Base-by-base conservation (phyloP, 192 early-diverging fungal genomes). In the Podila epicladia region DNA sequence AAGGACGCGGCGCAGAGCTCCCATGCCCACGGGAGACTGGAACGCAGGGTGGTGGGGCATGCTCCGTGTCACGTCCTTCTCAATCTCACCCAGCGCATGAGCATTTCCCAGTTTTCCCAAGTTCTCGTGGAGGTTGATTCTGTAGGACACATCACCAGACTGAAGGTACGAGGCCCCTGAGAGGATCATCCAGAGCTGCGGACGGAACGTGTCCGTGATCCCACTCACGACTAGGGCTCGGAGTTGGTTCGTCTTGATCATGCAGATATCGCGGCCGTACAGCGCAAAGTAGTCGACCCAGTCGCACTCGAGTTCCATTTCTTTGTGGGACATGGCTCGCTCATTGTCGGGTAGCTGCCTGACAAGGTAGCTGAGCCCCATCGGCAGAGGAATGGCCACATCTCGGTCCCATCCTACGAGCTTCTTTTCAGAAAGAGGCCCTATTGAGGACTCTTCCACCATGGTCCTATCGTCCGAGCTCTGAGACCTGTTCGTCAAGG, bases 231-330 rank as follows among this genome's bases (percentile, higher is more conserved):
- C 41, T 24, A 79, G 55, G 9, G 58, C 13, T 20, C 58, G 64
- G 0, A 79, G 65, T 12, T 57, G 51, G 50, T 50, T 63, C 13
- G 76, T 79, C 41, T 64, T 79, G 58, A 79, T 79, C 76, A 79
- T 79, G 51, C 76, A 72, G 35, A 41, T 37, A 24, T 79, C 70
- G 11, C 58, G 65, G 28, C 76, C 76, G 31, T 79, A 72, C 24
- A 64, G 48, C 3, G 76, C 76, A 68, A 79, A 72, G 45, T 79
- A 79, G 15, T 79, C 76, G 4, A 79, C 70, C 76, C 76, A 79
- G 0, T 65, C 70, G 38, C 65, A 64, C 31, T 79, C 76, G 22
- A 55, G 60, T 4, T 79, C 76, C 29, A 79, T 72, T 0, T 79
- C 76, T 3, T 41, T 53, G 29, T 58, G 51, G 13, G 38, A 26